phyloP scores from a whole-genome alignment of 2,329 filamentous ascomycete genomes.

The Neonectria magnoliae region DNA sequence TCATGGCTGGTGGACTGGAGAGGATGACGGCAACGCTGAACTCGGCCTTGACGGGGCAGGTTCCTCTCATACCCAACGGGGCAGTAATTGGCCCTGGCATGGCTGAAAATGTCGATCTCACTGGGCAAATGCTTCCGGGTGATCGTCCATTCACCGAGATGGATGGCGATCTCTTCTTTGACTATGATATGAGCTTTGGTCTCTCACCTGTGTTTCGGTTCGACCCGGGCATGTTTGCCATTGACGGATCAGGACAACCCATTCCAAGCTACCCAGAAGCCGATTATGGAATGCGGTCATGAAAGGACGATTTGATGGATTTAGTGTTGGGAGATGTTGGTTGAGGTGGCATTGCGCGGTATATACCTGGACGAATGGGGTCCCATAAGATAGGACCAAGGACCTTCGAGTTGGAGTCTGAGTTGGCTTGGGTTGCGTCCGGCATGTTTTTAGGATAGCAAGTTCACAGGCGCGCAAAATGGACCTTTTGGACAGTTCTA shows the following conservation, averaged over 20 bases:
- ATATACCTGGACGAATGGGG: background rate
- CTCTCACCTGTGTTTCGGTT: constrained; percentile 42
- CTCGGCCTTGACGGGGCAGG: constrained; percentile 26
- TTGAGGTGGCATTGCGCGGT: background rate
- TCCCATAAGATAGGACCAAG: background rate
- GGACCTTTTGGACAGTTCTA: constrained; percentile 11
- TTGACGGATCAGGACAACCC: constrained; percentile 38
- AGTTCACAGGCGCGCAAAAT: constrained; percentile 11
- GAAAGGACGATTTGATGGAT: background rate
- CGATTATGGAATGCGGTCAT: constrained; percentile 36
- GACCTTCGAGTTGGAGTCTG: background rate
- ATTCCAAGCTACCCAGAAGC: constrained; percentile 39
- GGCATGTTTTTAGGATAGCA: constrained; percentile 3
- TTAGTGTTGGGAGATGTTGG: background rate
- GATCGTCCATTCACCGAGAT: constrained; percentile 38
- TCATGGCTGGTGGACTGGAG: constrained; percentile 60
- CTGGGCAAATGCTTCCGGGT: constrained; percentile 30
- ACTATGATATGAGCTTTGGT: constrained; percentile 45
- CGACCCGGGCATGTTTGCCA: constrained; percentile 40
- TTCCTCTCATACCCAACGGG: constrained; percentile 16
- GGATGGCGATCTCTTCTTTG: constrained; percentile 42
- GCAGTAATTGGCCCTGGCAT: constrained; percentile 21
- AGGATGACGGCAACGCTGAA: constrained; percentile 47
- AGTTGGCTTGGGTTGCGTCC: background rate
- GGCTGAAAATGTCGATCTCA: constrained; percentile 31